Percentiles rank a stretch among this genome's conserved stretches.
phyloP scores from a whole-genome alignment of 148 eudicot genomes.

The Tetragonia tetragonoides region DNA sequence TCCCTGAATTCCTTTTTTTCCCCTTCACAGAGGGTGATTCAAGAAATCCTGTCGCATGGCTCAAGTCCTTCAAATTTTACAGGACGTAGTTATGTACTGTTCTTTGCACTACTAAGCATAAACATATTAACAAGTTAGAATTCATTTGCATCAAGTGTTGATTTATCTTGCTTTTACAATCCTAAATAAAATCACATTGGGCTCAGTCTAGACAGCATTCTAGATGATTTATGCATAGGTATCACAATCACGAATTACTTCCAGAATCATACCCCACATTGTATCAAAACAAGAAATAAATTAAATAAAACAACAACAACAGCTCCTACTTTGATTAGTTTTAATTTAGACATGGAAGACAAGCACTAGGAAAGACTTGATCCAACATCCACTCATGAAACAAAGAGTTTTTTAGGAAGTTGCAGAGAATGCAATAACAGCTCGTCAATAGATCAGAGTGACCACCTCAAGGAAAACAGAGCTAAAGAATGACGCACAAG shows the following conservation, averaged over 20 bases:
- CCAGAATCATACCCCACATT: not conserved
- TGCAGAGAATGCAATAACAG: not conserved
- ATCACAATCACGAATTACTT: not conserved
- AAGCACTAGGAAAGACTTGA: not conserved
- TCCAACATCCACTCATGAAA: not conserved
- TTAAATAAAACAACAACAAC: too few relatives aligned
- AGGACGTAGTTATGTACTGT: too few relatives aligned
- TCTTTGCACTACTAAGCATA: too few relatives aligned
- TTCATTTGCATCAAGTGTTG: not conserved
- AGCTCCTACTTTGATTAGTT: not conserved
- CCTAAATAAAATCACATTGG: not conserved
- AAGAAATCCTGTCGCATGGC: too few relatives aligned
- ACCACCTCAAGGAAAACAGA: too few relatives aligned
- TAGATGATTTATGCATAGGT: not conserved
- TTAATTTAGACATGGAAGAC: not conserved
- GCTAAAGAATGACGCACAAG: not conserved
- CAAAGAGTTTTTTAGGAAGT: not conserved
- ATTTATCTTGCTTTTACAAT: not conserved
- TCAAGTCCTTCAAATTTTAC: too few relatives aligned
- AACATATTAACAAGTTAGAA: too few relatives aligned
- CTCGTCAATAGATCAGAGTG: not conserved
- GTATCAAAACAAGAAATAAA: not conserved
- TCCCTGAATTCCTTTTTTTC: too few relatives aligned
- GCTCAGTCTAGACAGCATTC: not conserved
- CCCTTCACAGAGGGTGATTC: too few relatives aligned